Evolutionary conservation across 208 protist genomes (phyloP), one percentile per base, ranked within the genome.

Genomic region (Trypanosoma caninum): DNA sequence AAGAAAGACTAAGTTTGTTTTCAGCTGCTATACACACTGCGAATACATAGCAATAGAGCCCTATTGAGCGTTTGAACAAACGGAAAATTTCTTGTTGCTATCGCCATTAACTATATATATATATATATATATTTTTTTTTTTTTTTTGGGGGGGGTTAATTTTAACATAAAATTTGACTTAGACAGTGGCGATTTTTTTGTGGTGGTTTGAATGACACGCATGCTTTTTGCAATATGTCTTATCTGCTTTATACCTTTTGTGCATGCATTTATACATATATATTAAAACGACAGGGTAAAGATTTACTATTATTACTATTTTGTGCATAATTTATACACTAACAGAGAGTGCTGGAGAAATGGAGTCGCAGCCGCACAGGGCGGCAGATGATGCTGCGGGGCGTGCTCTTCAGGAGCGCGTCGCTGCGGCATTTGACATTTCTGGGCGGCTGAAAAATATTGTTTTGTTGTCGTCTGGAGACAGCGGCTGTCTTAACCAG

Each of bases 401-500:
- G 25, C 22, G 16, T n/a, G 59, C 59, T 9, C 59, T 56, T 8
- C 20, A 50, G 20, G 20, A 47, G 37, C 70, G 57, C 5, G 72
- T 66, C 20, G 72, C 64, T 7, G 56, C 47, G 33, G 23, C 72
- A 6, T 78, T 74, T 69, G 60, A 57, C 13, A 46, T 50, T 13
- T 67, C 74, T 38, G 40, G 69, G 13, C 72, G 78, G 22, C 60
- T 75, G 28, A 61, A 69, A 14, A 62, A 30, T 16, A 46, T 52
- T 7, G 34, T 44, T 45, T 37, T n/a, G 3, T 7, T 34, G 25
- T 18, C 13, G 6, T 30, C 33, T 25, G 30, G 53, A 16, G 57
- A 51, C 11, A 28, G 11, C 37, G 50, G 57, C 10, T 59, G 59
- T 9, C 80, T 97, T 10, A 52, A 38, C 14, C 76, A 78, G 31